phyloP scores from a whole-genome alignment of 257 asterid genomes.

The Plectranthus barbatus region DNA sequence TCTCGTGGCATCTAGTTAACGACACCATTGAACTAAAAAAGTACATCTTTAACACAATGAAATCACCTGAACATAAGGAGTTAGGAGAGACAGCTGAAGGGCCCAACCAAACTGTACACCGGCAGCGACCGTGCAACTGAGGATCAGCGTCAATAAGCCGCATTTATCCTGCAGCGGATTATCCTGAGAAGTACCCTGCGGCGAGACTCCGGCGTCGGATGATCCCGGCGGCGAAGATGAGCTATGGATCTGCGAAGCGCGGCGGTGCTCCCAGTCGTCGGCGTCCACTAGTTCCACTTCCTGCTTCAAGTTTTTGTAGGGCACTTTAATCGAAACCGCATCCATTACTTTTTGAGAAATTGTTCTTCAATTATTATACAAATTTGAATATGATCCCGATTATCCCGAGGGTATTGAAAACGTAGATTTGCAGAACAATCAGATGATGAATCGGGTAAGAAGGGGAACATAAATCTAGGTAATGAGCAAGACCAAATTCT shows the following conservation, averaged over 20 bases:
- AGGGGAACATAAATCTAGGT: not conserved
- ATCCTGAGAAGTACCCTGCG: constrained; percentile 25
- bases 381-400: constrained; percentile 17
- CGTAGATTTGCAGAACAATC: not conserved
- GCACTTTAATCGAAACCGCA: constrained; percentile 75
- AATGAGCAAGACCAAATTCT: not conserved
- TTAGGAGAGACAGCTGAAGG: constrained; percentile 90
- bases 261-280: constrained; percentile 43
- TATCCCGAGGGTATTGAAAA: constrained; percentile 5
- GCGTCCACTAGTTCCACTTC: constrained; percentile 73
- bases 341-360: constrained; percentile 49
- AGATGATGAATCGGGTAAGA: not conserved
- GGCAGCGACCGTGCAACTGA: constrained; percentile 94
- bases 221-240: constrained; percentile 30
- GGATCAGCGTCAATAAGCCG: constrained; percentile 57
- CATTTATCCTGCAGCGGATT: constrained; percentile 30
- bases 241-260: constrained; percentile 35
- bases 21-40: not conserved
- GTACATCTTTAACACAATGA: not conserved
- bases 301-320: constrained; percentile 66
- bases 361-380: constrained; percentile 14
- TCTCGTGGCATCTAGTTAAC: not conserved
- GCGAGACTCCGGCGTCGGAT: constrained; percentile 29
- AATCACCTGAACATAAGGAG: constrained; percentile 91
- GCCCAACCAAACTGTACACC: constrained; percentile 99